Evolutionary conservation across 192 early-diverging fungal species (phyloP).

Genomic region (Backusella tarrabulga): DNA sequence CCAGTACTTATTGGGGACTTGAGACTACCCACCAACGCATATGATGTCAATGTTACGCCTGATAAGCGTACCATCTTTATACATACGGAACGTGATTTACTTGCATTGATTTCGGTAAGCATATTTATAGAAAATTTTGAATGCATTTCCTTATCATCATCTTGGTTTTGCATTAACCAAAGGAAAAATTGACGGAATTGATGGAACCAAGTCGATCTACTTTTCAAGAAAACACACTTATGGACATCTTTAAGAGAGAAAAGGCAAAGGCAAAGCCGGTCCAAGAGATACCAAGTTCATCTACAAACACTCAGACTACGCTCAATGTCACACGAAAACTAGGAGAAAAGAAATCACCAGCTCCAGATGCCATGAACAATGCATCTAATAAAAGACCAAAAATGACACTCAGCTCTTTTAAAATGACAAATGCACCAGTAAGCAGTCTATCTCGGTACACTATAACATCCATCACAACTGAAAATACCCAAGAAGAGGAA

Average conservation of each 20-base stretch:
- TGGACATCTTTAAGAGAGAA: not conserved
- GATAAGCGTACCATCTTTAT: constrained; percentile 92
- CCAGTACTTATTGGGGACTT: constrained; percentile 79
- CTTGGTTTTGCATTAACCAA: not conserved
- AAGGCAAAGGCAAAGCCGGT: not conserved
- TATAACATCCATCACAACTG: not conserved
- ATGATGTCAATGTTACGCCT: constrained; percentile 94
- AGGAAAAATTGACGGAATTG: constrained; percentile 45
- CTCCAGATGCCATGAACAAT: not conserved
- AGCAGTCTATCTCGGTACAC: not conserved
- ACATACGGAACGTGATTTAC: constrained; percentile 62
- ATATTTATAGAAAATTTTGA: not conserved
- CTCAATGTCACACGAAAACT: not conserved
- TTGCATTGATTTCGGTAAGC: constrained; percentile 53
- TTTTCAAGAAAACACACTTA: constrained; percentile 10
- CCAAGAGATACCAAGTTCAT: not conserved
- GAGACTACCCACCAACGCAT: constrained; percentile 51
- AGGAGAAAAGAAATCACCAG: not conserved
- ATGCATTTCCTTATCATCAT: not conserved
- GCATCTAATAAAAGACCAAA: not conserved
- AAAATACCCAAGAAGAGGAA: not conserved
- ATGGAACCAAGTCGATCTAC: constrained; percentile 62
- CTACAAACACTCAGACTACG: not conserved
- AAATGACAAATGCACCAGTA: not conserved
- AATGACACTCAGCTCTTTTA: not conserved